Evolutionary conservation across 208 protist species (phyloP).

Genomic region (Acanthamoeba triangularis): DNA sequence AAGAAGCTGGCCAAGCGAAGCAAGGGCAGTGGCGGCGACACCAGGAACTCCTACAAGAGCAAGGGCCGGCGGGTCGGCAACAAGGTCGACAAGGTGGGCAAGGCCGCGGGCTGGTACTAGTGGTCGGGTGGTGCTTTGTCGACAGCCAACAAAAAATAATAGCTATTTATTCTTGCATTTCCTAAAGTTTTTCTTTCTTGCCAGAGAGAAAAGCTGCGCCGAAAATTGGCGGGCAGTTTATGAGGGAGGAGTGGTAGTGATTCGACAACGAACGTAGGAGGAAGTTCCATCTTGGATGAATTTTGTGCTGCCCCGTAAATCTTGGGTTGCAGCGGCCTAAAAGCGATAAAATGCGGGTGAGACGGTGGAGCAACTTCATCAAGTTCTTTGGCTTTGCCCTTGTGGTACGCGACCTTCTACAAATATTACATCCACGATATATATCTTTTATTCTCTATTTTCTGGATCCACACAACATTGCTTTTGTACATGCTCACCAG

Average conservation of each 20-base stretch:
- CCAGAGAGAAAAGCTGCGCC: too few relatives aligned
- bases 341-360: not conserved
- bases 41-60: slow-evolving; percentile 67
- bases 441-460: not conserved
- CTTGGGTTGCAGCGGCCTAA: too few relatives aligned
- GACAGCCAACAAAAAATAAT: not conserved
- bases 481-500: not conserved
- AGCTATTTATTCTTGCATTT: not conserved
- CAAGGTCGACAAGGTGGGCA: slow-evolving; percentile 48
- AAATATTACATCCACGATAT: not conserved
- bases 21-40: not conserved
- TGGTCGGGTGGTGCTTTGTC: not conserved
- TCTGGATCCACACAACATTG: not conserved
- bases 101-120: not conserved
- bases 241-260: too few relatives aligned
- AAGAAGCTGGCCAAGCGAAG: slow-evolving; percentile 26
- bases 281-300: too few relatives aligned
- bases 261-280: too few relatives aligned
- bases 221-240: too few relatives aligned
- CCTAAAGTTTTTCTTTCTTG: not conserved
- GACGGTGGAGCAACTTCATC: slow-evolving; percentile 10
- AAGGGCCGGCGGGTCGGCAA: slow-evolving; percentile 1
- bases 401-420: not conserved
- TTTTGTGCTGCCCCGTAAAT: too few relatives aligned
- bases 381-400: not conserved